These are phyloP conservation scores for Quercus parvula DNA, from an alignment of 306 rosid genomes.

Conservation along the genomic window DNA sequence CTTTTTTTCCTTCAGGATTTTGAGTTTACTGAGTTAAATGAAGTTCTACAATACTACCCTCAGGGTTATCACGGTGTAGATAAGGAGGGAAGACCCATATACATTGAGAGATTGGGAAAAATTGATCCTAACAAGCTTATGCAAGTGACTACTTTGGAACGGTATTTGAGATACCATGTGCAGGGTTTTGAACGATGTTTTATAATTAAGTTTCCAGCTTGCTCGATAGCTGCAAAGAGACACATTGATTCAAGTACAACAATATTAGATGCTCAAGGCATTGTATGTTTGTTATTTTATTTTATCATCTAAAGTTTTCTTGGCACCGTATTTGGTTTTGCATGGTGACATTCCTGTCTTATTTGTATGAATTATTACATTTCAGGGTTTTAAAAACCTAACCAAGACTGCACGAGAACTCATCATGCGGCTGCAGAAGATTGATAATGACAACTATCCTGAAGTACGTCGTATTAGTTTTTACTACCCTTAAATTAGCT, in stretches of 20 bases:
- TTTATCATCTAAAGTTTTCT: conserved; percentile 12
- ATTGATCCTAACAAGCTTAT: conserved; percentile 75
- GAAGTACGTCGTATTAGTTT: conserved; percentile 52
- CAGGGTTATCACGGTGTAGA: conserved; percentile 92
- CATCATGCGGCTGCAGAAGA: conserved; percentile 70
- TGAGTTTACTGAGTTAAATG: conserved; percentile 64
- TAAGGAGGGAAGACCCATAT: conserved; percentile 87
- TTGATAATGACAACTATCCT: conserved; percentile 90
- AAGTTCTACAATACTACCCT: conserved; percentile 79
- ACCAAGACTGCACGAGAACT: conserved; percentile 80
- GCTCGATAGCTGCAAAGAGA: conserved; percentile 88
- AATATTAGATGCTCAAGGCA: conserved; percentile 85
- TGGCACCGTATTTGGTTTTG: conserved; percentile 3
- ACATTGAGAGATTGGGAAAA: conserved; percentile 85
- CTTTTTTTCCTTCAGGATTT: conserved; percentile 52
- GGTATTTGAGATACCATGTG: conserved; percentile 83
- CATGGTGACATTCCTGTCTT: conserved; percentile 6
- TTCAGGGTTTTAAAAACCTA: conserved; percentile 80
- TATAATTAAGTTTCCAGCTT: conserved; percentile 87
- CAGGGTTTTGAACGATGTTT: conserved; percentile 77
- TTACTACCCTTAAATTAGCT: neutral
- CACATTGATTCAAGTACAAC: conserved; percentile 89
- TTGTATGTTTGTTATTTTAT: conserved; percentile 53
- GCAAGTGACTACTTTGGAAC: conserved; percentile 75
- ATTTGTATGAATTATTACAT: conserved; percentile 11